These are phyloP conservation scores for Diaporthe citriasiana DNA, from an alignment of 2,329 filamentous ascomycete genomes.

Conservation along the genomic window DNA sequence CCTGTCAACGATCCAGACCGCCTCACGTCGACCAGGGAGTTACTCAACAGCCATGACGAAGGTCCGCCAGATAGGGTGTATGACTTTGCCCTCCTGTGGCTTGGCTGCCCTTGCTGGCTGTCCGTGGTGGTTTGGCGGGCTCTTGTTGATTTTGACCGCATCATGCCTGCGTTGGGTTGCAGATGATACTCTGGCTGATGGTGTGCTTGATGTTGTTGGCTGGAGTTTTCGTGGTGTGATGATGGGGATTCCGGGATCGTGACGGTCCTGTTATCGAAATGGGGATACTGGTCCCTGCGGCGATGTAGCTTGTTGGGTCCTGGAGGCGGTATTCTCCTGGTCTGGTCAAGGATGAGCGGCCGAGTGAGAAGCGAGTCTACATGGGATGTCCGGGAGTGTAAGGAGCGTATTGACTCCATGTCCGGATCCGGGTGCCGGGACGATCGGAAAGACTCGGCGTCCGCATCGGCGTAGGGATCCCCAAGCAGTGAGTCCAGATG, in stretches of 20 bases:
- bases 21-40: constrained; percentile 24
- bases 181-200: neutral
- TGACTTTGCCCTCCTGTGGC: constrained; percentile 35
- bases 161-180: neutral
- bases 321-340: constrained; percentile 34
- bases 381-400: constrained; percentile 25
- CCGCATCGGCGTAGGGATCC: constrained; percentile 30
- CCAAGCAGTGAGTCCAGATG: constrained; percentile 33
- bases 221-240: neutral
- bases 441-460: constrained; percentile 40
- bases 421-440: constrained; percentile 35
- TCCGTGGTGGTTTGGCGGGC: neutral
- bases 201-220: constrained; percentile 5
- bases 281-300: constrained; percentile 37
- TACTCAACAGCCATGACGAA: constrained; percentile 36
- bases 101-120: neutral
- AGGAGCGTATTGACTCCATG: constrained; percentile 36
- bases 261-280: constrained; percentile 33
- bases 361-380: constrained; percentile 23
- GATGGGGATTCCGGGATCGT: constrained; percentile 30
- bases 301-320: constrained; percentile 37
- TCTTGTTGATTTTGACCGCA: constrained; percentile 18
- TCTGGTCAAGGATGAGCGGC: constrained; percentile 23
- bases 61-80: constrained; percentile 24
- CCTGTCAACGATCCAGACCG: constrained; percentile 37